Evolutionary conservation across 1,139 yeast species (phyloP).

Genomic region (Saccharomycopsis hybrid): DNA sequence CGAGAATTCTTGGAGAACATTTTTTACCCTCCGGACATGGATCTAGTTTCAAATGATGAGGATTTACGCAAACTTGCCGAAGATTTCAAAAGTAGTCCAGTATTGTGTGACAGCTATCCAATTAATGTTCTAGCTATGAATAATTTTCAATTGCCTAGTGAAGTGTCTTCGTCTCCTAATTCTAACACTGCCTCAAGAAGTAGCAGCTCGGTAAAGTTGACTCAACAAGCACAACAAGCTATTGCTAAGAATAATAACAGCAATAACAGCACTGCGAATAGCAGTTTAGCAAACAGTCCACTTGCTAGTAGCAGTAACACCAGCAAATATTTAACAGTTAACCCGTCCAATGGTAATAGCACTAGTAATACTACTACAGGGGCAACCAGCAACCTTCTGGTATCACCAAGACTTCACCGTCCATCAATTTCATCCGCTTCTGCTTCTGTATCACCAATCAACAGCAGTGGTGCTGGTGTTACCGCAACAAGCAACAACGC

Average conservation of each 20-base stretch:
- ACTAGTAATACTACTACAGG: constrained; percentile 21
- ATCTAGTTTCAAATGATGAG: constrained; percentile 27
- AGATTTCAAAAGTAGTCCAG: constrained; percentile 43
- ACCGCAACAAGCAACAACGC: too few species aligned
- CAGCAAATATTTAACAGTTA: too few species aligned
- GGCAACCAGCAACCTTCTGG: constrained; percentile 18
- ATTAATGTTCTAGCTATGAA: constrained; percentile 72
- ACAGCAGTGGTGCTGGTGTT: too few species aligned
- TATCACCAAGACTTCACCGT: not conserved
- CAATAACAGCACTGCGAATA: not conserved
- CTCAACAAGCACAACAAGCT: constrained; percentile 1
- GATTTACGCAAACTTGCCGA: constrained; percentile 35
- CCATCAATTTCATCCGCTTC: not conserved
- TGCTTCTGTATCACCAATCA: not conserved
- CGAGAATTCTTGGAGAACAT: constrained; percentile 80
- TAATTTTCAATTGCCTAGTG: constrained; percentile 53
- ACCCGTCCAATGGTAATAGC: not conserved
- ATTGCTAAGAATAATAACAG: not conserved
- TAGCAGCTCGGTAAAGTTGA: constrained; percentile 10
- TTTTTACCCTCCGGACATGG: constrained; percentile 54
- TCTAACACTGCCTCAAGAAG: constrained; percentile 10
- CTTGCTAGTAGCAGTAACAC: not conserved
- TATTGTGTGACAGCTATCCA: constrained; percentile 73
- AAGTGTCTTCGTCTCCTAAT: constrained; percentile 22
- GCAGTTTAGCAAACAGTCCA: not conserved